Base-by-base conservation (phyloP, 306 rosid species). In the Begonia peltatifolia region DNA sequence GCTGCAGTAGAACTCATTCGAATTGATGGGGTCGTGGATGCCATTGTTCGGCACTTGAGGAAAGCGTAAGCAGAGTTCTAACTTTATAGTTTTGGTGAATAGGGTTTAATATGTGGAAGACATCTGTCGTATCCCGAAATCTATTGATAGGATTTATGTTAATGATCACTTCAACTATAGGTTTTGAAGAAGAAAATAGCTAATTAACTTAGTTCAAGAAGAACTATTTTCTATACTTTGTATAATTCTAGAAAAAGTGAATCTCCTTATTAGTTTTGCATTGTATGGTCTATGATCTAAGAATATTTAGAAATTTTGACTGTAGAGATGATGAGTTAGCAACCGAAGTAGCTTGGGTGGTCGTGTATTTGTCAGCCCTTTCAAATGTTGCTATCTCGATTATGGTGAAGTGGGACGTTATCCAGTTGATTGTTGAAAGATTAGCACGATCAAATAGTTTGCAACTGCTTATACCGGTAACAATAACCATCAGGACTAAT, bases 311-410 rank as follows among this genome's bases (percentile, higher is more conserved):
- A 2, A 42, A 51, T 61, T 60, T 41, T 54, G 16, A 46, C 41
- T 22, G 46, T 81, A 92, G 99, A 84, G 99, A 92, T 42, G 96
- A 86, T 55, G 94, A 86, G 60, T 70, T 87, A 74, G 87, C 87
- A 41, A 92, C 96, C 64, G 99, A 92, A 74, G 88, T 86, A 62
- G 94, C 93, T 55, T 92, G 96, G 99, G 93, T 92, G 46, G 80
- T 81, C 57, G 96, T 83, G 62, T 92, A 92, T 75, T 84, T 92
- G 13, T 86, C 96, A 11, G 94, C 96, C 13, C 94, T 86, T 71
- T 86, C 96, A 72, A 81, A 92, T 68, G 56, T 77, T 42, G 96
- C 94, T 56, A 77, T 81, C 42, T 23, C 79, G 60, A 62, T 81
- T 74, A 71, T 86, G 61, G 84, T 79, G 81, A 81, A 83, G 84